These are phyloP conservation scores for Blumeria graminis DNA, from an alignment of 2,329 filamentous ascomycete species.

Conservation along the genomic window DNA sequence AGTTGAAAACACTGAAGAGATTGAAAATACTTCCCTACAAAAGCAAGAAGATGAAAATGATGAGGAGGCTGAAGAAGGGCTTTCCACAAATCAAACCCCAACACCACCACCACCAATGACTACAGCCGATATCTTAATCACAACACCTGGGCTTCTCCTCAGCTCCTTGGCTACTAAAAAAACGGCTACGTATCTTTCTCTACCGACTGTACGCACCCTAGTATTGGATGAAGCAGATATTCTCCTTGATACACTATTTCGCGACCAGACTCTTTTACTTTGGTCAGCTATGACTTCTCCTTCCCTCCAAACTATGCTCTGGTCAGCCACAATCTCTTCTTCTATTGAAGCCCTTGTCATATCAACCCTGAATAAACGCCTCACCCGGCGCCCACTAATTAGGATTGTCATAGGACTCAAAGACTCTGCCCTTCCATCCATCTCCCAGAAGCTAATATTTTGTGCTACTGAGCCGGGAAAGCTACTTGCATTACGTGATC, in stretches of 20 bases:
- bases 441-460: slow-evolving; percentile 72
- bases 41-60: slow-evolving; percentile 16
- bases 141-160: slow-evolving; percentile 55
- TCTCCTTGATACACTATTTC: slow-evolving; percentile 72
- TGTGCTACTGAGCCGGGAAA: slow-evolving; percentile 86
- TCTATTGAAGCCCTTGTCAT: slow-evolving; percentile 62
- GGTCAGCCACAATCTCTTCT: slow-evolving; percentile 94
- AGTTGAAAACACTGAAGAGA: slow-evolving; percentile 18
- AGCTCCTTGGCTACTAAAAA: slow-evolving; percentile 37
- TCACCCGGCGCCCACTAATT: slow-evolving; percentile 29
- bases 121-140: slow-evolving; percentile 57
- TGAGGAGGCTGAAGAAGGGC: slow-evolving; percentile 16
- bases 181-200: slow-evolving; percentile 18
- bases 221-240: slow-evolving; percentile 91
- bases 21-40: slow-evolving; percentile 8
- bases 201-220: slow-evolving; percentile 48
- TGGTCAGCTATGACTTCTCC: slow-evolving; percentile 57
- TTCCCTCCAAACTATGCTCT: slow-evolving; percentile 53
- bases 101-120: slow-evolving; percentile 25
- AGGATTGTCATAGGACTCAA: slow-evolving; percentile 89
- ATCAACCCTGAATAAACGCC: slow-evolving; percentile 36
- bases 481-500: slow-evolving; percentile 68
- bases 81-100: slow-evolving; percentile 15
- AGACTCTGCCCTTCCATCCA: slow-evolving; percentile 82
- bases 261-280: slow-evolving; percentile 63